Percentiles rank a stretch among this genome's conserved stretches.
phyloP scores from a whole-genome alignment of 768 basidiomycete genomes.

The Tulasnella sp. region DNA sequence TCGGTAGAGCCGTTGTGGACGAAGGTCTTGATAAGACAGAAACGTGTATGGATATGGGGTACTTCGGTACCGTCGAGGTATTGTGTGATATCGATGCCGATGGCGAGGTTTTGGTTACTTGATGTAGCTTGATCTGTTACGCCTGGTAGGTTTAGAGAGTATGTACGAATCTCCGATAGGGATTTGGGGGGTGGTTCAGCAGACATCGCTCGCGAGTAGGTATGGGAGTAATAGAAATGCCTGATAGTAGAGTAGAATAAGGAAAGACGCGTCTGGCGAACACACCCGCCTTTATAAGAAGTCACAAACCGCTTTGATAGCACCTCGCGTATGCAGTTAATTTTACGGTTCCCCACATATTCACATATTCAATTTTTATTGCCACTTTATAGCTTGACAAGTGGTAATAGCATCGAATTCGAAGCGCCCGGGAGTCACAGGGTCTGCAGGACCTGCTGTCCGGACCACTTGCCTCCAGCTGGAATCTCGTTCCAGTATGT shows the following conservation, averaged over 20 bases:
- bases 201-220: no score
- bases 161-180: no score
- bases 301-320: no score
- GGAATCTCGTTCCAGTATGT: slow-evolving; percentile 54
- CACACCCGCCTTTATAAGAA: no score
- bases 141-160: no score
- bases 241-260: no score
- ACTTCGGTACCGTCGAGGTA: neutral
- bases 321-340: no score
- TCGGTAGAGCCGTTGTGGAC: neutral
- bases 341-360: neutral
- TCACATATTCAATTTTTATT: slow-evolving; percentile 4
- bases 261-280: no score
- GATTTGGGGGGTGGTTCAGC: no score
- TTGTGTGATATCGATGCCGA: slow-evolving; percentile 2
- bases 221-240: no score
- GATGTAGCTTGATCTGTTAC: neutral
- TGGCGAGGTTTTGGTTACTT: neutral
- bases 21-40: neutral
- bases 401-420: neutral
- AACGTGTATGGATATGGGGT: neutral
- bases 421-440: slow-evolving; percentile 22
- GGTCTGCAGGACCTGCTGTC: slow-evolving; percentile 57
- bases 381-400: neutral
- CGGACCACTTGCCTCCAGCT: slow-evolving; percentile 63